Conservation (phyloP, 768 basidiomycete species). For the Suillus spraguei region DNA sequence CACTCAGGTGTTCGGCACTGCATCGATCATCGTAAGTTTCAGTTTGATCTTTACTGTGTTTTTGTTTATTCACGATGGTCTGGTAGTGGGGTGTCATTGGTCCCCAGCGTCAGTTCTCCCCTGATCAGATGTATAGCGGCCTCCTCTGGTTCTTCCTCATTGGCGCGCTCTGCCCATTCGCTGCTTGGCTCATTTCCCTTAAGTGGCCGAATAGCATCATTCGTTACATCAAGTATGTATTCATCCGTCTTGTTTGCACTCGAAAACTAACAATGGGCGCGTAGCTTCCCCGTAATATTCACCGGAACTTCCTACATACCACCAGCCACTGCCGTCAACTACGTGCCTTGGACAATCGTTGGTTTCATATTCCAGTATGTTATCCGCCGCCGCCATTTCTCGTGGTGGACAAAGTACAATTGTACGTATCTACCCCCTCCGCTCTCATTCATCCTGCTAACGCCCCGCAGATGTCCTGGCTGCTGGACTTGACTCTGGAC, state of each 20-base stretch:
- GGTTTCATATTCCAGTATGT: slow-evolving; percentile 49
- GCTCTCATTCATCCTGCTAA: background rate
- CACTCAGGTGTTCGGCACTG: slow-evolving; percentile 52
- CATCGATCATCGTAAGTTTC: slow-evolving; percentile 50
- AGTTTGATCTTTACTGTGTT: slow-evolving; percentile 7
- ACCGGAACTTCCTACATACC: slow-evolving; percentile 42
- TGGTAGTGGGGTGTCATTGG: slow-evolving; percentile 61
- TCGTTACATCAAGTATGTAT: slow-evolving; percentile 57
- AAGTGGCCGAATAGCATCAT: slow-evolving; percentile 62
- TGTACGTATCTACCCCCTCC: background rate
- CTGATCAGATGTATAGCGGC: slow-evolving; percentile 48
- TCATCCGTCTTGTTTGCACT: background rate
- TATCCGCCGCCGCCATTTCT: slow-evolving; percentile 30
- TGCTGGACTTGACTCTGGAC: slow-evolving; percentile 34
- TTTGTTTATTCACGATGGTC: slow-evolving; percentile 9
- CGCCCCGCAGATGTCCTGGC: slow-evolving; percentile 26
- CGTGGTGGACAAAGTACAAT: slow-evolving; percentile 43
- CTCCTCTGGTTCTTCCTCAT: slow-evolving; percentile 75
- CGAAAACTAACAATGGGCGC: background rate
- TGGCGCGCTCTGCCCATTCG: slow-evolving; percentile 60
- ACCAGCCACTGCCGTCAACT: slow-evolving; percentile 50
- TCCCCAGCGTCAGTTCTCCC: slow-evolving; percentile 64
- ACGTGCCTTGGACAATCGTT: slow-evolving; percentile 44
- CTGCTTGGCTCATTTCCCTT: slow-evolving; percentile 51
- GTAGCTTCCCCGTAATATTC: slow-evolving; percentile 41